phyloP scores from a whole-genome alignment of 2,329 filamentous ascomycete species.

The Triangularia verruculosa region DNA sequence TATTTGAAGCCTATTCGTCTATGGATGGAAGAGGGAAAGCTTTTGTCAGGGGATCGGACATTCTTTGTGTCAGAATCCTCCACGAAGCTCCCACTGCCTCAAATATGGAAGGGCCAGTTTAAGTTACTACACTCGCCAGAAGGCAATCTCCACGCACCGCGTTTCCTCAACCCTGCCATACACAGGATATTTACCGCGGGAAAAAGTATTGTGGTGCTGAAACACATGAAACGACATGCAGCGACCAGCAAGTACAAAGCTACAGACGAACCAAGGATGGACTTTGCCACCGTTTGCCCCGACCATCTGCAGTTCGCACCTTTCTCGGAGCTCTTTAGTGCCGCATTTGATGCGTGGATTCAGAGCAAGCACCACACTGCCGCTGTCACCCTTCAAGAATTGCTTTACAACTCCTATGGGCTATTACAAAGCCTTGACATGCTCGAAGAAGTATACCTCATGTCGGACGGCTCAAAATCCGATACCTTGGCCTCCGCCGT shows the following conservation, averaged over 20 bases:
- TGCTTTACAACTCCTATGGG: constrained; percentile 67
- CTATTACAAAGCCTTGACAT: constrained; percentile 63
- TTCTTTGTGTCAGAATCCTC: constrained; percentile 71
- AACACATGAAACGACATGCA: constrained; percentile 59
- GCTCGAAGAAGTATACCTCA: constrained; percentile 72
- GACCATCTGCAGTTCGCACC: constrained; percentile 52
- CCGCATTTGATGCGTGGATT: constrained; percentile 73
- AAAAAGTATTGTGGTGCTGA: constrained; percentile 84
- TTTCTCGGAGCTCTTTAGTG: constrained; percentile 71
- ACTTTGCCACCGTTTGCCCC: constrained; percentile 56
- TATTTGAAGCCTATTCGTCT: constrained; percentile 75
- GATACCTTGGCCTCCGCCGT: constrained; percentile 64
- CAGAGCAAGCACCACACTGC: constrained; percentile 69
- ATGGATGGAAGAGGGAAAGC: constrained; percentile 81
- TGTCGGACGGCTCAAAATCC: constrained; percentile 67
- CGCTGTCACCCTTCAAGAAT: constrained; percentile 60
- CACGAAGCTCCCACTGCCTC: constrained; percentile 55
- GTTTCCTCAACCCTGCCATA: constrained; percentile 68
- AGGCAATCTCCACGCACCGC: constrained; percentile 64
- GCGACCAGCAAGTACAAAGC: constrained; percentile 32
- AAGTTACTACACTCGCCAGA: constrained; percentile 59
- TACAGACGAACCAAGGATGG: constrained; percentile 43
- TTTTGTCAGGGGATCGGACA: constrained; percentile 61
- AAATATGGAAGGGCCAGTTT: constrained; percentile 76
- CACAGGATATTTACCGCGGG: constrained; percentile 79